Conservation (phyloP, 2,329 filamentous ascomycete genomes). For the Chlorencoelia australis region DNA sequence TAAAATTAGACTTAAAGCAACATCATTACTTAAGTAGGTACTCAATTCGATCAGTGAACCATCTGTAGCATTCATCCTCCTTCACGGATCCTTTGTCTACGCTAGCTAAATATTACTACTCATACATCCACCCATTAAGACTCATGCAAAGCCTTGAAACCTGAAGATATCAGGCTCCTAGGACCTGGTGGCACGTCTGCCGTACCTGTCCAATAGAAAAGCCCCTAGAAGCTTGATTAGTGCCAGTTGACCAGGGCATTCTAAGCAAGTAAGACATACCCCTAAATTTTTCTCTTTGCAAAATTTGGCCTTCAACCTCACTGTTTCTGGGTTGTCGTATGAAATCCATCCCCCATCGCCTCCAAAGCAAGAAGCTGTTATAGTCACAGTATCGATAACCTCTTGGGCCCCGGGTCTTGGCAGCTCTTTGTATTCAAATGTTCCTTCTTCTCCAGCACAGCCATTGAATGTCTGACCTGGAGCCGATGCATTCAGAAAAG, state of each 20-base stretch:
- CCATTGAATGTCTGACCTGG: slow-evolving; percentile 52
- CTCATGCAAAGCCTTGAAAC: slow-evolving; percentile 46
- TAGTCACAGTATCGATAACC: slow-evolving; percentile 53
- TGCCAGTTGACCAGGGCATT: slow-evolving; percentile 23
- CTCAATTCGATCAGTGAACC: too few species aligned
- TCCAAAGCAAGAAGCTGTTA: slow-evolving; percentile 63
- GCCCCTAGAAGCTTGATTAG: slow-evolving; percentile 38
- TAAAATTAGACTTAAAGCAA: too few species aligned
- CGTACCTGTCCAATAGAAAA: slow-evolving; percentile 78
- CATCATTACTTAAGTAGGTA: too few species aligned
- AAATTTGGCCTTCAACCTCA: slow-evolving; percentile 64
- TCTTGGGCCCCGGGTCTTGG: slow-evolving; percentile 54
- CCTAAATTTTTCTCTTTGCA: slow-evolving; percentile 62
- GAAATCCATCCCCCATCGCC: slow-evolving; percentile 68
- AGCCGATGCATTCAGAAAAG: slow-evolving; percentile 56
- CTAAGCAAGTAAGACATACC: slow-evolving; percentile 30
- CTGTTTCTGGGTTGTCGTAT: slow-evolving; percentile 71
- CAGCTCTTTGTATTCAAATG: slow-evolving; percentile 64
- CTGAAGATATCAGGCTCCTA: slow-evolving; percentile 47
- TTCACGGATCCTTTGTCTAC: too few species aligned
- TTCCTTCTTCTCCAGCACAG: slow-evolving; percentile 52
- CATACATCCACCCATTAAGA: too few species aligned
- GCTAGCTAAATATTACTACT: too few species aligned
- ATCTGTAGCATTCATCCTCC: too few species aligned
- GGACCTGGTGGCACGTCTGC: slow-evolving; percentile 52